Base-by-base conservation (phyloP, 768 basidiomycete genomes). In the Termitomyces sp. region DNA sequence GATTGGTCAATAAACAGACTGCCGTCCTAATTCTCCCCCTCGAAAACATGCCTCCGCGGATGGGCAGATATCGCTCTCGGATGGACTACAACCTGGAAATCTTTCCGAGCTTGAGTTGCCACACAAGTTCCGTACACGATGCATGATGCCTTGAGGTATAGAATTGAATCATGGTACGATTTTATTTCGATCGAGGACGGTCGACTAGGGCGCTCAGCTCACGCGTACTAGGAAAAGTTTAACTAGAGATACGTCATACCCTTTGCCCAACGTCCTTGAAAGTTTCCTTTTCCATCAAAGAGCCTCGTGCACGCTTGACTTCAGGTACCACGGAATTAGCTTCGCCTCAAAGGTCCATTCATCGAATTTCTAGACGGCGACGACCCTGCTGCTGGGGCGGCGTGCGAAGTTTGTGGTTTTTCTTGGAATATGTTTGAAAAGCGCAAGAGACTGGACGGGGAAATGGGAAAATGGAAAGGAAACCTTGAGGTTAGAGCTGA, bases 211-310 rank as follows among this genome's bases (percentile, higher is more conserved):
- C 32, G 32, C 32, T 32, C 6, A 32, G 32, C 32, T 32, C 32
- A 7, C 32, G 32, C 5, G 55, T 50, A 52, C 49, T 30, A 44
- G 46, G 57, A 23, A 35, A 20, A 50, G 49, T 16, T 43, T 46
- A 41, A 33, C 26, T n/a, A 18, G 20, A 51, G n/a, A 36, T 58
- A 40, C 63, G 59, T 58, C 63, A 64, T 62, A 56, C 62, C 59
- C 62, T 60, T 26, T 41, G 43, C 62, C 56, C 62, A 35, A 40
- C 26, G 38, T 18, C 16, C 52, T 7, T 36, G 20, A 30, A n/a
- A 43, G 30, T 5, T 40, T 40, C 38, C 38, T 40, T 40, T 41
- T 43, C 23, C 53, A 10, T 33, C 18, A 7, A 43, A 44, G 26
- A 33, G 41, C 5, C 50, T 36, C 23, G 35, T 23, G n/a, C 13